Base-by-base conservation (phyloP, 768 basidiomycete genomes). In the Hygrophorus russula region DNA sequence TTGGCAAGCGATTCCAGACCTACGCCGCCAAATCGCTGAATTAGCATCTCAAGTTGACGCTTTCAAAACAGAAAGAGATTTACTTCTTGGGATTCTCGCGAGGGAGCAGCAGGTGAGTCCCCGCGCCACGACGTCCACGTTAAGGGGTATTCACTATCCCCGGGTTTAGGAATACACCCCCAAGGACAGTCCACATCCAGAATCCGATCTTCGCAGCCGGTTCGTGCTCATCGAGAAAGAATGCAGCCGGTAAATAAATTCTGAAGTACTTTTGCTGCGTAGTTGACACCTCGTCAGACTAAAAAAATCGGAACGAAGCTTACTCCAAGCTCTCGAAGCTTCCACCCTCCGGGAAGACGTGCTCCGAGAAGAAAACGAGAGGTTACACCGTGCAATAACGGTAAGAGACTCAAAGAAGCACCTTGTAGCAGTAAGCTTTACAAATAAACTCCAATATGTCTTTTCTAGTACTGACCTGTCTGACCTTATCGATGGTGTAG, bases 31-130 rank as follows among this genome's bases (percentile, higher is more conserved):
- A 33, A 60, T 74, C 36, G 55, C 49, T 7, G 50, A 49, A 0
- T 53, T 72, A 37, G 58, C 59, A 4, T 39, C 55, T 9, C 59
- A 60, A 35, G 55, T 69, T 18, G 63, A 69, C 11, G 56, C 54
- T 2, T 65, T 71, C 28, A 56, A 53, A 29, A 46, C 56, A 10
- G 72, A 74, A 45, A 56, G 67, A 33, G 52, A 56, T 9, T 50
- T 49, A 1, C 46, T 67, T 4, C 13, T 36, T 2, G 27, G 38
- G 17, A 9, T 51, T 1, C 42, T 55, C n/a, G 43, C 46, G 15
- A 44, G 46, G 2, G 46, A 52, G 34, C 30, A 41, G 29, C 41
- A 39, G 32, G 42, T 44, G 10, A n/a, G 33, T 35, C 5, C 3
- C 33, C 39, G 33, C 20, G 35, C 24, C 38, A 31, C 39, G 24